Evolutionary conservation across 495 filamentous ascomycete genomes (phyloP).

Genomic region (Mycothermus thermophilus): DNA sequence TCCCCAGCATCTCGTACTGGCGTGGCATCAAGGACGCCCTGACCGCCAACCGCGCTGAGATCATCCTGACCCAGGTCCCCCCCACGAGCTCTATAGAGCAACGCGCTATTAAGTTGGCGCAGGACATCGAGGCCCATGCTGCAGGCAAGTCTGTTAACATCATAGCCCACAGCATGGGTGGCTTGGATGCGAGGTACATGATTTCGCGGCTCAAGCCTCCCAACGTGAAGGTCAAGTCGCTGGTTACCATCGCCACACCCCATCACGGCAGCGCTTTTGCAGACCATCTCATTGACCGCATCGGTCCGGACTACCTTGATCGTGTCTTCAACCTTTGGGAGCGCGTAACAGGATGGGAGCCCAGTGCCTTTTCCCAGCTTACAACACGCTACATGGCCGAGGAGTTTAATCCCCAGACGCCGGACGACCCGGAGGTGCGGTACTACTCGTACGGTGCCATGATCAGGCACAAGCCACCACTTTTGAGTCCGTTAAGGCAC

Average conservation of each 20-base stretch:
- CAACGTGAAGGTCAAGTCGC: conserved; percentile 51
- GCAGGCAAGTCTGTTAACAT: conserved; percentile 71
- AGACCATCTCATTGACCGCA: conserved; percentile 63
- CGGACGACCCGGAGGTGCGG: conserved; percentile 56
- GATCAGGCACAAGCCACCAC: conserved; percentile 38
- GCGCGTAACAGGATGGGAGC: conserved; percentile 49
- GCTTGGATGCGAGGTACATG: conserved; percentile 87
- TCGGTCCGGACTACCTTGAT: conserved; percentile 49
- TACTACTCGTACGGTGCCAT: conserved; percentile 90
- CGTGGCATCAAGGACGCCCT: conserved; percentile 75
- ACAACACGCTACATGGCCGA: conserved; percentile 69
- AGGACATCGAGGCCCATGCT: conserved; percentile 51
- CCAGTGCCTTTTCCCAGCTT: conserved; percentile 72
- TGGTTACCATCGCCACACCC: conserved; percentile 81
- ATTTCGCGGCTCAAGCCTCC: conserved; percentile 61
- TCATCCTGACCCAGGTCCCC: conserved; percentile 71
- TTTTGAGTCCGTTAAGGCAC: conserved; percentile 59
- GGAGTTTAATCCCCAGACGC: conserved; percentile 69
- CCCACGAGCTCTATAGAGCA: conserved; percentile 66
- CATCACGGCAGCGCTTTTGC: conserved; percentile 79
- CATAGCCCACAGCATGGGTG: conserved; percentile 64
- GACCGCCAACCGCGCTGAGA: conserved; percentile 53
- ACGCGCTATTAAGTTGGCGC: conserved; percentile 51
- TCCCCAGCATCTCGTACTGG: conserved; percentile 84
- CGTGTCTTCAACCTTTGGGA: conserved; percentile 57